A percentile compares a stretch with the other conserved stretches of the same genome.
These are phyloP conservation scores for Dioscorea cayenensis DNA, from an alignment of 116 monocot species.

Conservation along the genomic window DNA sequence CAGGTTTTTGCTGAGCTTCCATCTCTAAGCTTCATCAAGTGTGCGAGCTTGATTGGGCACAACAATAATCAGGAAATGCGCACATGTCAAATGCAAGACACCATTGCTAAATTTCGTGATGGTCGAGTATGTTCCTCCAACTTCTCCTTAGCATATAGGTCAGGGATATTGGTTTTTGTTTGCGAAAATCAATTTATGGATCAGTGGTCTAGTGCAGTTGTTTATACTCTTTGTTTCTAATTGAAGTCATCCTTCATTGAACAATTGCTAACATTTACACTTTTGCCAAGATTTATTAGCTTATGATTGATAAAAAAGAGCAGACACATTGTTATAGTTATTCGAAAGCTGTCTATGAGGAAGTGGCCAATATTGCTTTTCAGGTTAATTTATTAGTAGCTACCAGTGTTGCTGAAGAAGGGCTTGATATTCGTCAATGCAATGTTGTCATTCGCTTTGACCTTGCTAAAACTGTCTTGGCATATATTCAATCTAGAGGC, in stretches of 20 bases:
- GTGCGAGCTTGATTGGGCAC: slow-evolving; percentile 96
- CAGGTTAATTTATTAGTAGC: slow-evolving; percentile 90
- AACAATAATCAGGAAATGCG: slow-evolving; percentile 99
- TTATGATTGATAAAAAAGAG: too few relatives aligned
- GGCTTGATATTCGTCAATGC: slow-evolving; percentile 97
- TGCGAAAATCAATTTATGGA: too few relatives aligned
- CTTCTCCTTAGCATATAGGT: not conserved
- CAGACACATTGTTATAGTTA: too few relatives aligned
- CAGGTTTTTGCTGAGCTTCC: slow-evolving; percentile 91
- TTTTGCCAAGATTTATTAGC: too few relatives aligned
- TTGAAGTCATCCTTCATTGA: too few relatives aligned
- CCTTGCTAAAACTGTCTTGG: slow-evolving; percentile 97
- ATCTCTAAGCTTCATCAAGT: slow-evolving; percentile 80
- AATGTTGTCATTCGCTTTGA: slow-evolving; percentile 99
- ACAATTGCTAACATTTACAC: too few relatives aligned
- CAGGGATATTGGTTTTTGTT: not conserved
- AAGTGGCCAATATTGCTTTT: slow-evolving; percentile 13
- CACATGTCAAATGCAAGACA: slow-evolving; percentile 90
- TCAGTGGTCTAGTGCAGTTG: too few relatives aligned
- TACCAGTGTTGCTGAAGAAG: slow-evolving; percentile 99
- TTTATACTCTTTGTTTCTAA: too few relatives aligned
- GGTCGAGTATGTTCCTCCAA: slow-evolving; percentile 57
- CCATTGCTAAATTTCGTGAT: slow-evolving; percentile 95
- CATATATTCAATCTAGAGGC: slow-evolving; percentile 98
- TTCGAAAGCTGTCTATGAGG: too few relatives aligned